A percentile compares a stretch with the other conserved stretches of the same genome.
Evolutionary conservation across 2,329 filamentous ascomycete genomes (phyloP).

Genomic region (Cladobotryum mycophilum): DNA sequence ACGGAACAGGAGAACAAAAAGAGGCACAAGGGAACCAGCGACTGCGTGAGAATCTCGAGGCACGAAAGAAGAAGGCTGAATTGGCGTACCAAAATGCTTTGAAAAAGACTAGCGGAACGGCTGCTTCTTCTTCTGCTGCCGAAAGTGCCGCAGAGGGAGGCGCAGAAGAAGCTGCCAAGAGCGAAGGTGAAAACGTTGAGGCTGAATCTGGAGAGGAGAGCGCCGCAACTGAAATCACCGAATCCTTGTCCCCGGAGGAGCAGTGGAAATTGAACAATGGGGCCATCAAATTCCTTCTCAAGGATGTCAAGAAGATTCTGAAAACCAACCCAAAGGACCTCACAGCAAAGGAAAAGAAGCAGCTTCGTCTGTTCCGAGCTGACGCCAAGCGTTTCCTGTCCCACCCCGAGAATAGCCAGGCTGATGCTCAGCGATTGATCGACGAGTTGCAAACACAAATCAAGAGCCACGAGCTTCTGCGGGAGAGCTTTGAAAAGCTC

Average conservation of each 20-base stretch:
- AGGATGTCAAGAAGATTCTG: conserved; percentile 27
- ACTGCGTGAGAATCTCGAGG: conserved; percentile 21
- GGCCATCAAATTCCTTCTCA: conserved; percentile 24
- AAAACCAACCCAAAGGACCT: conserved; percentile 44
- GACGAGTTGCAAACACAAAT: conserved; percentile 28
- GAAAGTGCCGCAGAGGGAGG: conserved; percentile 11
- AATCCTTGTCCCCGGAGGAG: conserved; percentile 19
- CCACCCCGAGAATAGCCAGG: conserved; percentile 25
- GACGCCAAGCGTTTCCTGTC: conserved; percentile 56
- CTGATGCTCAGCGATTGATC: conserved; percentile 25
- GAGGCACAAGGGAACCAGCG: conserved; percentile 23
- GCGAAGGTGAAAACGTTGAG: conserved; percentile 13
- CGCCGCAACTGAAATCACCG: conserved; percentile 13
- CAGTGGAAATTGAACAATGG: conserved; percentile 20
- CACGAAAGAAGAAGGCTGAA: conserved; percentile 22
- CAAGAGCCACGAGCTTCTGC: conserved; percentile 26
- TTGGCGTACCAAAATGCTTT: conserved; percentile 16
- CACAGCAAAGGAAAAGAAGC: conserved; percentile 66
- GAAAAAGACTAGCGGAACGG: conserved; percentile 11
- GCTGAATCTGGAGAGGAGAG: conserved; percentile 18
- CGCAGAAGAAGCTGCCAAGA: neutral
- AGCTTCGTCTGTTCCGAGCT: conserved; percentile 65
- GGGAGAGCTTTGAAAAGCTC: conserved; percentile 25
- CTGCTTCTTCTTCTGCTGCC: conserved; percentile 10
- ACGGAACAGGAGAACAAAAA: conserved; percentile 74